Percentiles rank a stretch among this genome's conserved stretches.
Evolutionary conservation across 495 filamentous ascomycete species (phyloP).

Genomic region (Penicillium longicatenatum): DNA sequence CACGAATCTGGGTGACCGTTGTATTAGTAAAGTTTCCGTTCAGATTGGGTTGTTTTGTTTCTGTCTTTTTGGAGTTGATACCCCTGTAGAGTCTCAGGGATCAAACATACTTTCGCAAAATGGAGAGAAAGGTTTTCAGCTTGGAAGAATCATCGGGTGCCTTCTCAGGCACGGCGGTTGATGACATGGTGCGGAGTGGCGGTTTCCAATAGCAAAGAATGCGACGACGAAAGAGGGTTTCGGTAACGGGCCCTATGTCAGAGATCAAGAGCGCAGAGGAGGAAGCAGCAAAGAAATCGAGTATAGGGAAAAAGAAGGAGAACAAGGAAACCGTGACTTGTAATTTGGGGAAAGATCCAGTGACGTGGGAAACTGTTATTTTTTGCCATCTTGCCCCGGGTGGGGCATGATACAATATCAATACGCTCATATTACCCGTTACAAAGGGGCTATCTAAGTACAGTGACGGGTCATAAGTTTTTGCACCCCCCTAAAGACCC

Average conservation of each 20-base stretch:
- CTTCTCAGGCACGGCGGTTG: constrained; percentile 55
- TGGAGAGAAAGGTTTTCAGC: constrained; percentile 78
- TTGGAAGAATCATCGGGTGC: constrained; percentile 78
- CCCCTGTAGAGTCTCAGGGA: neutral
- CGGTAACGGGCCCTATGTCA: neutral
- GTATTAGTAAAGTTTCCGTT: constrained; percentile 19
- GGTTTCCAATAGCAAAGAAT: constrained; percentile 5
- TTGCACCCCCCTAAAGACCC: no score
- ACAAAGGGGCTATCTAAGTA: neutral
- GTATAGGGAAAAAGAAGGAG: constrained; percentile 3
- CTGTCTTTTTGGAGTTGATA: neutral
- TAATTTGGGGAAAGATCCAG: constrained; percentile 22
- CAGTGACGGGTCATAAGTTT: no score
- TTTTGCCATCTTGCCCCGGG: constrained; percentile 11
- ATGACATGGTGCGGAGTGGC: constrained; percentile 33
- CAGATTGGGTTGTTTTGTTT: neutral
- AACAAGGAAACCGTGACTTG: constrained; percentile 4
- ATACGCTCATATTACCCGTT: neutral
- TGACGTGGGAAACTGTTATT: constrained; percentile 34
- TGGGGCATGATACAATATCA: constrained; percentile 1
- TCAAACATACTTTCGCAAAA: constrained; percentile 71
- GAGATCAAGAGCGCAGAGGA: neutral
- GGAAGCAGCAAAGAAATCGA: neutral
- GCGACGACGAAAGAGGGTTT: neutral
- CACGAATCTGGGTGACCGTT: constrained; percentile 65